phyloP scores from a whole-genome alignment of 495 filamentous ascomycete species.

The Extremus antarcticus region DNA sequence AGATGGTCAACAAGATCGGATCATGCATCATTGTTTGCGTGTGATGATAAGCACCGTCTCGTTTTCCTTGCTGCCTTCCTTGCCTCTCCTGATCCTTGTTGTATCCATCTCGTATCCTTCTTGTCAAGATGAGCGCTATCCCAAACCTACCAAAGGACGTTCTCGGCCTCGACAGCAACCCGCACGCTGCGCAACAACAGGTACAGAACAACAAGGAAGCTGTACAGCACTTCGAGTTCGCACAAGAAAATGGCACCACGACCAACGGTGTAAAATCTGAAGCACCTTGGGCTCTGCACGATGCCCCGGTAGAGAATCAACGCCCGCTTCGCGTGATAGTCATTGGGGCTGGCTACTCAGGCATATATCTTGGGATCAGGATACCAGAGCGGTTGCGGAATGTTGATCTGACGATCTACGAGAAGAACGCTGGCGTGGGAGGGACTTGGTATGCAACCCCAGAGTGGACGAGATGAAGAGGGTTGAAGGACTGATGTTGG shows the following conservation, averaged over 20 bases:
- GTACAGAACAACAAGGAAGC: conserved; percentile 1
- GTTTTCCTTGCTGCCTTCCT: too few relatives aligned
- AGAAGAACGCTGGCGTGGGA: conserved; percentile 65
- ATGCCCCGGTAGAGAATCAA: conserved; percentile 42
- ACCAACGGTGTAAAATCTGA: conserved; percentile 2
- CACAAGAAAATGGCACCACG: background rate
- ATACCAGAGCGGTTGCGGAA: conserved; percentile 39
- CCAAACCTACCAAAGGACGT: conserved; percentile 18
- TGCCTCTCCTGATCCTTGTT: too few relatives aligned
- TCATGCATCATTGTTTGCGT: background rate
- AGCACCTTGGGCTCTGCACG: conserved; percentile 16
- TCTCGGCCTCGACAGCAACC: background rate
- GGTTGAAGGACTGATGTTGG: too few relatives aligned
- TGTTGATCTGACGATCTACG: conserved; percentile 40
- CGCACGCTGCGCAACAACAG: background rate
- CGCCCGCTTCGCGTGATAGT: conserved; percentile 45
- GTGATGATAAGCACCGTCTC: too few relatives aligned
- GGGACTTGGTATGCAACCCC: conserved; percentile 46
- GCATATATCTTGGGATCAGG: conserved; percentile 50
- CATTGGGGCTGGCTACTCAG: conserved; percentile 57
- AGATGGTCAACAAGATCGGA: background rate
- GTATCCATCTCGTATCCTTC: too few relatives aligned
- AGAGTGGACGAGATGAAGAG: too few relatives aligned
- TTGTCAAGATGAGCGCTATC: conserved; percentile 15
- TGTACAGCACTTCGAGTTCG: conserved; percentile 1